Conservation (phyloP, 139 green algal genomes). For the Eudorina sp. region DNA sequence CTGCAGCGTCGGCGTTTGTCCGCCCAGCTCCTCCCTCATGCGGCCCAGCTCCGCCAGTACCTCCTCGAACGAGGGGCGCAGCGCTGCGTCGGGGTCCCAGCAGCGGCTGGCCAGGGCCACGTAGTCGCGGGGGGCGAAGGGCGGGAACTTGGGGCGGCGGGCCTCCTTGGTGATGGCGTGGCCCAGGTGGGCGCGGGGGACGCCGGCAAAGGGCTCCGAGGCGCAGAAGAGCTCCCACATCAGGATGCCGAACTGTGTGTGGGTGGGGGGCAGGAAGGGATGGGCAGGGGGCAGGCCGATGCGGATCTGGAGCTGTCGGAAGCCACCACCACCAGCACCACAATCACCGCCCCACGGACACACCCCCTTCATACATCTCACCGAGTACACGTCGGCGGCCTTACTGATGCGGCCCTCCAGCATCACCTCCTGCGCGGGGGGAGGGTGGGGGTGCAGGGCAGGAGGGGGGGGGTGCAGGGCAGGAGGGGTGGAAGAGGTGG, state of each 20-base stretch:
- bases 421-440: constrained; percentile 48
- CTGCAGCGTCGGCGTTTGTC: constrained; percentile 13
- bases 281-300: too few relatives aligned
- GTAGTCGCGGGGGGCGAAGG: constrained; percentile 43
- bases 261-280: background rate
- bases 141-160: constrained; percentile 33
- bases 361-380: background rate
- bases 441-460: background rate
- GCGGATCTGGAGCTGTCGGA: too few relatives aligned
- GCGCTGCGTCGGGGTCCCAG: constrained; percentile 51
- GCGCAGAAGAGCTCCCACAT: constrained; percentile 54
- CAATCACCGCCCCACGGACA: too few relatives aligned
- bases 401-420: constrained; percentile 62
- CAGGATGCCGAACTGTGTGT: constrained; percentile 33
- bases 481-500: background rate
- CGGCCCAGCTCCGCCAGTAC: constrained; percentile 41
- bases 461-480: background rate
- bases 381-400: constrained; percentile 61
- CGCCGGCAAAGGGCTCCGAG: constrained; percentile 27
- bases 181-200: constrained; percentile 56
- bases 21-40: constrained; percentile 38
- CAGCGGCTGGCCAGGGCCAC: constrained; percentile 43
- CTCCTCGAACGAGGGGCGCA: constrained; percentile 50
- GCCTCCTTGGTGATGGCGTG: constrained; percentile 52
- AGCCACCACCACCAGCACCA: too few relatives aligned